A percentile compares a stretch with the other conserved stretches of the same genome.
phyloP scores from a whole-genome alignment of 2,329 filamentous ascomycete genomes.

The Paecilomyces sp. region DNA sequence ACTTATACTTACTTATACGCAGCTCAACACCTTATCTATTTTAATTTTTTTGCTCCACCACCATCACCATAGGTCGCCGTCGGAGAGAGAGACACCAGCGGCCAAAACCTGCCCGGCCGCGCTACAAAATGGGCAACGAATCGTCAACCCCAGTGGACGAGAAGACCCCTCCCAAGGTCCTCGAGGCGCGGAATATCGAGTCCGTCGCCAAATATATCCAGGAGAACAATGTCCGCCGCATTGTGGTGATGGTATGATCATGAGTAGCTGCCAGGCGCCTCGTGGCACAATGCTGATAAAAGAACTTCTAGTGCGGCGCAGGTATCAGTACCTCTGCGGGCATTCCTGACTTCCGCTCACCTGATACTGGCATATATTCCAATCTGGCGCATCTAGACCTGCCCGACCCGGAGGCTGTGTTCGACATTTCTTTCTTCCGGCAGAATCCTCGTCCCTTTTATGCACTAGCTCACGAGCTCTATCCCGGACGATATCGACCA shows the following conservation, averaged over 20 bases:
- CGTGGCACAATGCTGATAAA: not conserved
- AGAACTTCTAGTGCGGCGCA: slow-evolving; percentile 58
- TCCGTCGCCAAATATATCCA: slow-evolving; percentile 76
- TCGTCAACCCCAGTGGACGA: slow-evolving; percentile 62
- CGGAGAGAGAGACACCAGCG: slow-evolving; percentile 36
- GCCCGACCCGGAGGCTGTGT: slow-evolving; percentile 85
- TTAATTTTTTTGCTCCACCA: not conserved
- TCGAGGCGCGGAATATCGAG: slow-evolving; percentile 62
- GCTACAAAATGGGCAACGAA: slow-evolving; percentile 71
- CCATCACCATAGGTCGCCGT: slow-evolving; percentile 44
- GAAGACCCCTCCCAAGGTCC: slow-evolving; percentile 55
- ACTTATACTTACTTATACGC: not conserved
- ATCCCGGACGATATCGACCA: slow-evolving; percentile 80
- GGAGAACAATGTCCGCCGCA: slow-evolving; percentile 56
- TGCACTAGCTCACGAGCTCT: slow-evolving; percentile 81
- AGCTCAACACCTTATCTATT: not conserved
- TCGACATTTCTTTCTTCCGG: slow-evolving; percentile 86
- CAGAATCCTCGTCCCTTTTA: slow-evolving; percentile 85
- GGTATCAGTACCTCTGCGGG: slow-evolving; percentile 53
- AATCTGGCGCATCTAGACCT: slow-evolving; percentile 82
- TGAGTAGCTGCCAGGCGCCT: not conserved
- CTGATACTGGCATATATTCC: slow-evolving; percentile 86
- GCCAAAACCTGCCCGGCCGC: slow-evolving; percentile 22
- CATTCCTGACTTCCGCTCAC: slow-evolving; percentile 92
- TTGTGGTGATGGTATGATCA: slow-evolving; percentile 69